Evolutionary conservation across 1,139 yeast species (phyloP), one percentile per base, ranked within the genome.

Genomic region (Saccharomyces hybrid): DNA sequence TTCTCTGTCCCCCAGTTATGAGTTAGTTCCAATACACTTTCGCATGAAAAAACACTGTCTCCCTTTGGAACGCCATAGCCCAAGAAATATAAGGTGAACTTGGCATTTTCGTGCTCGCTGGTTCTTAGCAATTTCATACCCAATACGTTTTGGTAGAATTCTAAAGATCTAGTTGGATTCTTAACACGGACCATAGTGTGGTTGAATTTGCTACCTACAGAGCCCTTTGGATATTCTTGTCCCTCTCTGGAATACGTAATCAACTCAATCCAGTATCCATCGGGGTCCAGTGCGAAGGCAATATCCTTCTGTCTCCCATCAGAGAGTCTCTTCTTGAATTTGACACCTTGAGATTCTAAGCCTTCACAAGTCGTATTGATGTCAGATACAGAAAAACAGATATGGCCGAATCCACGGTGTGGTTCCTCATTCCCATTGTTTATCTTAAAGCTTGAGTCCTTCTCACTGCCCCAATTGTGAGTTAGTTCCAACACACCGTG

Each of bases 181-280:
- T 85, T 88, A 56, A 93, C 86, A 66, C 99, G 82, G 61, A 91
- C 79, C 99, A 93, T 93, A 14, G 96, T 76, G 72, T 93, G 99
- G 73, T 93, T 93, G 72, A 93, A 80, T 61, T 80, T 79, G 71
- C 82, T 82, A 50, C 79, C 76, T 9, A 73, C 55, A 5, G 64
- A 56, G 53, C 78, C 73, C 38, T 81, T 74, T 46, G 66, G 69
- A 31, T 64, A 74, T 28, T 72, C 78, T 32, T 69, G 70, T 9
- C 56, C 55, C 7, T 57, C 57, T 50, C 73, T 65, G 32, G 65
- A 49, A 67, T 90, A 84, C 65, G 83, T 84, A 62, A 91, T 80
- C 65, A 93, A 75, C 75, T 93, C 99, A 64, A 93, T 80, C 99
- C 99, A 93, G 75, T 93, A 93, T 61, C 95, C 95, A 72, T 93